phyloP scores from a whole-genome alignment of 495 filamentous ascomycete genomes.

The Penicillium cinerascens region DNA sequence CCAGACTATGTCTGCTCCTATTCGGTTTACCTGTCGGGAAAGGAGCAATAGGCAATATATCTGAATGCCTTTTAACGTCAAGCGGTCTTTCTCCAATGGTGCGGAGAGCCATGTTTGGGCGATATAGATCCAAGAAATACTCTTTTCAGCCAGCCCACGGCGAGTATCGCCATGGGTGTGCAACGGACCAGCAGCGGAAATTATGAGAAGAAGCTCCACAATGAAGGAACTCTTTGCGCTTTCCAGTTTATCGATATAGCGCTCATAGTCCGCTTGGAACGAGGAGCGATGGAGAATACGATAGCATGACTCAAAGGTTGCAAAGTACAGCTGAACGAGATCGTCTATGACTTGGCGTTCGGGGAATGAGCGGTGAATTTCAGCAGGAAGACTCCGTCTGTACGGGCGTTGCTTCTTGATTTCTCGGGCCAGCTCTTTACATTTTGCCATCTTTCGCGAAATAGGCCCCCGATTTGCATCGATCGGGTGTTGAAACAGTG shows the following conservation, averaged over 20 bases:
- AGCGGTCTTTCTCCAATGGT: slow-evolving; percentile 47
- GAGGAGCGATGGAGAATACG: slow-evolving; percentile 45
- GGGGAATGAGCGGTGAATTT: slow-evolving; percentile 18
- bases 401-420: slow-evolving; percentile 23
- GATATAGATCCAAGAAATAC: slow-evolving; percentile 43
- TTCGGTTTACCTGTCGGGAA: slow-evolving; percentile 42
- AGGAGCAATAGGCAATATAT: slow-evolving; percentile 50
- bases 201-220: slow-evolving; percentile 44
- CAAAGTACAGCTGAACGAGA: slow-evolving; percentile 44
- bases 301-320: slow-evolving; percentile 45
- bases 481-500: background rate
- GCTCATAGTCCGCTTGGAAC: slow-evolving; percentile 44
- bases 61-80: slow-evolving; percentile 43
- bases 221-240: slow-evolving; percentile 21
- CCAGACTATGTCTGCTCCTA: slow-evolving; percentile 52
- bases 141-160: slow-evolving; percentile 24
- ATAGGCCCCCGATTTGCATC: background rate
- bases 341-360: slow-evolving; percentile 34
- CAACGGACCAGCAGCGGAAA: slow-evolving; percentile 39
- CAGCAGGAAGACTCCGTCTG: slow-evolving; percentile 18
- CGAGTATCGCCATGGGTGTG: slow-evolving; percentile 21
- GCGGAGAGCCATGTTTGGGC: slow-evolving; percentile 50
- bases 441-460: slow-evolving; percentile 12
- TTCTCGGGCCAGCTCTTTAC: slow-evolving; percentile 24
- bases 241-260: slow-evolving; percentile 36